phyloP scores from a whole-genome alignment of 768 basidiomycete species.

The Clitopilus hobsonii region DNA sequence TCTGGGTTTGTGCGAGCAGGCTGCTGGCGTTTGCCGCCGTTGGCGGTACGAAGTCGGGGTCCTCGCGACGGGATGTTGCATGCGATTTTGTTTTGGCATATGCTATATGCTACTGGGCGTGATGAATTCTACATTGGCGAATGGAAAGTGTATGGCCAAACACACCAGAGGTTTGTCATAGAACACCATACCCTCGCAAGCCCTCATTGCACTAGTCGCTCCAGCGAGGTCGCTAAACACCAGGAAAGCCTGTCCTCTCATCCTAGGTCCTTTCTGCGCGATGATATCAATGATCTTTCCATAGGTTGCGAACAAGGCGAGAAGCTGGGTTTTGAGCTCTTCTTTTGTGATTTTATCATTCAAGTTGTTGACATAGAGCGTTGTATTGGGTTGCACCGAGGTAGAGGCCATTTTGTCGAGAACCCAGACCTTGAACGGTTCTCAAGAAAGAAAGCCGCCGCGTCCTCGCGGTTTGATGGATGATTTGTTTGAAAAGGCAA shows the following conservation, averaged over 20 bases:
- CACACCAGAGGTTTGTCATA: conserved; percentile 90
- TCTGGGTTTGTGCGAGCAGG: conserved; percentile 44
- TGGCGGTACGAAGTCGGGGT: conserved; percentile 78
- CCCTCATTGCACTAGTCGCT: conserved; percentile 90
- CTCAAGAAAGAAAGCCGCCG: background rate
- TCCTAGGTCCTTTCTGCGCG: conserved; percentile 79
- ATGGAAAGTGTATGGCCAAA: conserved; percentile 10
- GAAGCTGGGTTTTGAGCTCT: conserved; percentile 79
- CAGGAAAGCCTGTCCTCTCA: conserved; percentile 94
- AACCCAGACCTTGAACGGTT: conserved; percentile 11
- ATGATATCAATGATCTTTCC: conserved; percentile 93
- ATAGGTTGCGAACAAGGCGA: conserved; percentile 87
- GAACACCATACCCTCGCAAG: conserved; percentile 88
- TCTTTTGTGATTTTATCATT: conserved; percentile 92
- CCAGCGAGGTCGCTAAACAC: conserved; percentile 90
- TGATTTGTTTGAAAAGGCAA: background rate
- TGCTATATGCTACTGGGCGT: conserved; percentile 65
- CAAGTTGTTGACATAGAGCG: conserved; percentile 90
- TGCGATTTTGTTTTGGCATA: conserved; percentile 90
- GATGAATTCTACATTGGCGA: conserved; percentile 5
- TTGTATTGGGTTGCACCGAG: conserved; percentile 73
- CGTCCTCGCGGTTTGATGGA: conserved; percentile 9
- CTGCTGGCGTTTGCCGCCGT: conserved; percentile 57
- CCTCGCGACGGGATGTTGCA: conserved; percentile 74
- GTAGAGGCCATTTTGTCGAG: conserved; percentile 36